Evolutionary conservation across 2,329 filamentous ascomycete species (phyloP).

Genomic region (Alternaria arborescens): DNA sequence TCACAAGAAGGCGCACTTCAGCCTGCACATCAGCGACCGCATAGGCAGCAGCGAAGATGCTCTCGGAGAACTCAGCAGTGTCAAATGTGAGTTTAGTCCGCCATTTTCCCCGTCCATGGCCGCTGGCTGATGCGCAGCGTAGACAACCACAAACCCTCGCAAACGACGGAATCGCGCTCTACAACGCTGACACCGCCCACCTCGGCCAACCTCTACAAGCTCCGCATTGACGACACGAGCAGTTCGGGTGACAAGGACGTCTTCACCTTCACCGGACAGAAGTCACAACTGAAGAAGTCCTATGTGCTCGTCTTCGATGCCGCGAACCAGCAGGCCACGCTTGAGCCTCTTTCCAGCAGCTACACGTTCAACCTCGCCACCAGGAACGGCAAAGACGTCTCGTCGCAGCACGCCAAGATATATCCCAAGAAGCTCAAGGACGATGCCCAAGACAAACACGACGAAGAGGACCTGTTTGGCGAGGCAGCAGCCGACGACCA

Average conservation of each 20-base stretch:
- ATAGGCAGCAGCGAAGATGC: slow-evolving; percentile 36
- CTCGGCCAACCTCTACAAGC: slow-evolving; percentile 34
- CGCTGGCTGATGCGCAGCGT: slow-evolving; percentile 20
- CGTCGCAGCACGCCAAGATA: slow-evolving; percentile 74
- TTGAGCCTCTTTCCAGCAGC: slow-evolving; percentile 82
- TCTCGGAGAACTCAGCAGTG: slow-evolving; percentile 35
- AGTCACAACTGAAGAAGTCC: slow-evolving; percentile 43
- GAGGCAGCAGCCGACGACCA: slow-evolving; percentile 40
- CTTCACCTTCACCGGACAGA: slow-evolving; percentile 53
- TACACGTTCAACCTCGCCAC: slow-evolving; percentile 88
- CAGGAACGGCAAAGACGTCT: slow-evolving; percentile 70
- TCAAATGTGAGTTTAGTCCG: slow-evolving; percentile 42
- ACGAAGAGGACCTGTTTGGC: slow-evolving; percentile 41
- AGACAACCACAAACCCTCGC: slow-evolving; percentile 58
- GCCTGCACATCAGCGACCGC: slow-evolving; percentile 47
- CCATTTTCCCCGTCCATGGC: neutral
- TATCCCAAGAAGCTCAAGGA: slow-evolving; percentile 42
- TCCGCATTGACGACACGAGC: slow-evolving; percentile 41
- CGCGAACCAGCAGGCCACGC: slow-evolving; percentile 75
- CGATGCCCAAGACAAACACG: slow-evolving; percentile 38
- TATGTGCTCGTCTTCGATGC: slow-evolving; percentile 77
- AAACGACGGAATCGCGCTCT: slow-evolving; percentile 39
- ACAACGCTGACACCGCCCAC: slow-evolving; percentile 39
- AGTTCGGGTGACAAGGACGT: slow-evolving; percentile 40
- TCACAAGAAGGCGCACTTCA: slow-evolving; percentile 51